Conservation (phyloP, 768 basidiomycete species). For the Amanita polypyramis region DNA sequence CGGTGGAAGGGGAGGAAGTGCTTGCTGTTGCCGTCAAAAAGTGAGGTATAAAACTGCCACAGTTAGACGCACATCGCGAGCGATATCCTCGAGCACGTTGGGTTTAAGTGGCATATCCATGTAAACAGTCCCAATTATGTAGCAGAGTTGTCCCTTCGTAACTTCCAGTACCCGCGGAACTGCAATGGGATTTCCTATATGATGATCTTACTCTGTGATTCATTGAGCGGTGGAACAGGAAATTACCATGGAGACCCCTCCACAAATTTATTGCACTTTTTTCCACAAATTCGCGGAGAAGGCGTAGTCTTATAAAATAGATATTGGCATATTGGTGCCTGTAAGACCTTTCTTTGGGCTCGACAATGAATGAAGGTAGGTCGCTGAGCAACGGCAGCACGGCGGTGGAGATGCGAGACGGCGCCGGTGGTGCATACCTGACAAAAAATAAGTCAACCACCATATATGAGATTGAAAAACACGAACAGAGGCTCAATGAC, state of each 20-base stretch:
- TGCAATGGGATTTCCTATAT: constrained; percentile 52
- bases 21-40: constrained; percentile 45
- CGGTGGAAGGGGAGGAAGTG: constrained; percentile 77
- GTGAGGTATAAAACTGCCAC: constrained; percentile 1
- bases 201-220: neutral
- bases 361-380: constrained; percentile 38
- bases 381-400: constrained; percentile 24
- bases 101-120: constrained; percentile 99
- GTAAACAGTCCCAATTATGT: constrained; percentile 90
- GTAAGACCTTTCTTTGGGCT: constrained; percentile 33
- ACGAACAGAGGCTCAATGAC: constrained; percentile 3
- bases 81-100: constrained; percentile 93
- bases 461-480: neutral
- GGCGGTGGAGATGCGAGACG: constrained; percentile 26
- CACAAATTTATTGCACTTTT: constrained; percentile 29
- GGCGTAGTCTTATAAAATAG: constrained; percentile 37
- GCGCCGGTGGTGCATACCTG: constrained; percentile 1
- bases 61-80: constrained; percentile 64
- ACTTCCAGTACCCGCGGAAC: constrained; percentile 86
- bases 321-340: constrained; percentile 49
- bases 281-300: constrained; percentile 31
- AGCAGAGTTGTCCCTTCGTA: constrained; percentile 75
- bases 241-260: constrained; percentile 27
- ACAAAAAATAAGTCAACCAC: neutral
- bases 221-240: constrained; percentile 1